Evolutionary conservation across 305 asterid genomes (phyloP), one percentile per base, ranked within the genome.

Genomic region (Fraxinus sp.): DNA sequence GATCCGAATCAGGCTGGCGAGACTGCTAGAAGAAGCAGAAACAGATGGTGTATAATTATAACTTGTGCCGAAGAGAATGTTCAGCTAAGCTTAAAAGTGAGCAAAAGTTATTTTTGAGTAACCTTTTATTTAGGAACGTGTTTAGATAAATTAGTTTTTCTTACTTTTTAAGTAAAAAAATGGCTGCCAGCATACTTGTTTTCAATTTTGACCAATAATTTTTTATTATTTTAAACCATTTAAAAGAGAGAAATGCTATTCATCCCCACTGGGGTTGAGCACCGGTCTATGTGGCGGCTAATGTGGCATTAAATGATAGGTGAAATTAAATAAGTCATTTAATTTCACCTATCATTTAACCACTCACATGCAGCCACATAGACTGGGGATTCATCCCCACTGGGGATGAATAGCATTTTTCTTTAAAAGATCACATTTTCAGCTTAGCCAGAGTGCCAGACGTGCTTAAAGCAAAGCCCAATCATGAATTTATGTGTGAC

Each of bases 1-100:
- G 83, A 46, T 79, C 91, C 82, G 88, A 2, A 22, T 90, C 95
- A 22, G 85, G 64, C 84, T 82, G 95, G 11, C 90, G 90, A n/a
- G 93, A 78, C 84, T 86, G 91, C 92, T 86, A 80, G 32, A 26
- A 49, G 41, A 49, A 72, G 82, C 59, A 83, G 64, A 82, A 35
- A 81, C 41, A 71, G 76, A 71, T 13, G 76, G 26, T 1, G 3
- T 24, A 32, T 3, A 64, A 74, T 6, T 10, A 57, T 49, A 64
- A 36, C 75, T 62, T 59, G 36, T n/a, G 36, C 10, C n/a, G 79
- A 18, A 74, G 77, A 11, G 13, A 70, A 70, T 30, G 37, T 70
- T 30, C 37, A 1, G 28, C 80, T 44, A 85, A 22, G 46, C 49
- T 44, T 13, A 37, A 49, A 16, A 55, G 64, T 55, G 24, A 55